A percentile compares a stretch with the other conserved stretches of the same genome.
Conservation (phyloP, 169 alveolate genomes). For the Plasmodium adleri region DNA sequence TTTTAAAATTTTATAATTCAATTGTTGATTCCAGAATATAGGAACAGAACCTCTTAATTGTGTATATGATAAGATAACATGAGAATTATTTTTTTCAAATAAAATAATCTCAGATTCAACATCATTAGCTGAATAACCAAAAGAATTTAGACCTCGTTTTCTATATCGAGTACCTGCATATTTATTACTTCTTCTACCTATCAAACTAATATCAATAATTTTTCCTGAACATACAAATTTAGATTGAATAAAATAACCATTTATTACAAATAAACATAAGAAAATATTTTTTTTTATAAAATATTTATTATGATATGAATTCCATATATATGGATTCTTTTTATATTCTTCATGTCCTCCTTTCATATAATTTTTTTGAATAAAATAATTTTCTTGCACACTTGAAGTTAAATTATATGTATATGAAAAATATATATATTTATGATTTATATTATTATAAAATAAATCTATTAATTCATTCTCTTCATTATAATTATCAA, state of each 20-base stretch:
- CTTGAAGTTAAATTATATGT: slow-evolving; percentile 80
- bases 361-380: slow-evolving; percentile 18
- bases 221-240: slow-evolving; percentile 77
- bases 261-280: slow-evolving; percentile 73
- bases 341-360: slow-evolving; percentile 25
- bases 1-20: slow-evolving; percentile 74
- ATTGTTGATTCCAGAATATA: slow-evolving; percentile 92
- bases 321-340: slow-evolving; percentile 76
- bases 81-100: slow-evolving; percentile 80
- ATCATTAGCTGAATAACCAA: slow-evolving; percentile 92
- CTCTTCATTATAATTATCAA: slow-evolving; percentile 59
- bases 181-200: slow-evolving; percentile 93
- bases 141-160: slow-evolving; percentile 94
- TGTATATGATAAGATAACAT: slow-evolving; percentile 89
- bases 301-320: slow-evolving; percentile 71
- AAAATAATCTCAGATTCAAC: slow-evolving; percentile 97
- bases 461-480: slow-evolving; percentile 69
- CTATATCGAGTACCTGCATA: slow-evolving; percentile 96
- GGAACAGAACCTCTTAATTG: slow-evolving; percentile 98
- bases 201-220: slow-evolving; percentile 79
- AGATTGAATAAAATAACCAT: slow-evolving; percentile 81
- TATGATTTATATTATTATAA: slow-evolving; percentile 76
- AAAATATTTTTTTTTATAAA: slow-evolving; percentile 42
- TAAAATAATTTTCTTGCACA: slow-evolving; percentile 74
- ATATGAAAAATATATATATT: slow-evolving; percentile 81